Conservation (phyloP, 1,284 basidiomycete species). For the Rhodotorula sp. region DNA sequence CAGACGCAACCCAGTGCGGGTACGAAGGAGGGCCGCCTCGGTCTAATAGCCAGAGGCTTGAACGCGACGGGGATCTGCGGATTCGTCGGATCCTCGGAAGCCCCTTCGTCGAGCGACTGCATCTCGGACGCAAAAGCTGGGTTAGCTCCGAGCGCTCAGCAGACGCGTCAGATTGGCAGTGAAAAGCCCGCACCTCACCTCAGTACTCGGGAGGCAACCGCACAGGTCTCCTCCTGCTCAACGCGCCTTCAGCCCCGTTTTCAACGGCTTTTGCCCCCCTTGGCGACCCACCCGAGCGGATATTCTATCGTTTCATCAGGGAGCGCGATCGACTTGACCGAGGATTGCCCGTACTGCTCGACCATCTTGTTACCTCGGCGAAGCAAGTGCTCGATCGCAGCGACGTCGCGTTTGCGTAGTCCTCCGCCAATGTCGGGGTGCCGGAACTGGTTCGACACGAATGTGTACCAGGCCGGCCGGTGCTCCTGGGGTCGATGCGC, state of each 20-base stretch:
- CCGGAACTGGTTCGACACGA: slow-evolving; percentile 44
- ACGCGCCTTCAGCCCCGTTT: background rate
- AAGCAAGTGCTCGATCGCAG: slow-evolving; percentile 42
- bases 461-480: slow-evolving; percentile 41
- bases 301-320: slow-evolving; percentile 16
- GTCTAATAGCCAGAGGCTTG: too few species aligned
- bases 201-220: too few species aligned
- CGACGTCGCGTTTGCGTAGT: slow-evolving; percentile 38
- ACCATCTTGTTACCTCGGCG: slow-evolving; percentile 43
- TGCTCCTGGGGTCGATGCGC: slow-evolving; percentile 23
- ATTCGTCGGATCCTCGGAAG: too few species aligned
- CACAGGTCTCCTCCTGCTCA: too few species aligned
- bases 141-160: too few species aligned
- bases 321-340: slow-evolving; percentile 34
- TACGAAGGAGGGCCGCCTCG: too few species aligned
- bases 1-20: too few species aligned
- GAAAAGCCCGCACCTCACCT: too few species aligned
- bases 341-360: slow-evolving; percentile 31
- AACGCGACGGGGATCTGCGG: too few species aligned
- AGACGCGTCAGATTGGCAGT: too few species aligned
- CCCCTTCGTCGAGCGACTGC: too few species aligned
- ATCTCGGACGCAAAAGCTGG: too few species aligned
- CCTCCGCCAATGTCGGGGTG: slow-evolving; percentile 39
- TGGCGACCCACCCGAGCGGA: slow-evolving; percentile 28
- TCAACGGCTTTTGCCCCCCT: slow-evolving; percentile 11